These are phyloP conservation scores for Dothideomycetidae sp. DNA, from an alignment of 2,329 filamentous ascomycete genomes.

Conservation along the genomic window DNA sequence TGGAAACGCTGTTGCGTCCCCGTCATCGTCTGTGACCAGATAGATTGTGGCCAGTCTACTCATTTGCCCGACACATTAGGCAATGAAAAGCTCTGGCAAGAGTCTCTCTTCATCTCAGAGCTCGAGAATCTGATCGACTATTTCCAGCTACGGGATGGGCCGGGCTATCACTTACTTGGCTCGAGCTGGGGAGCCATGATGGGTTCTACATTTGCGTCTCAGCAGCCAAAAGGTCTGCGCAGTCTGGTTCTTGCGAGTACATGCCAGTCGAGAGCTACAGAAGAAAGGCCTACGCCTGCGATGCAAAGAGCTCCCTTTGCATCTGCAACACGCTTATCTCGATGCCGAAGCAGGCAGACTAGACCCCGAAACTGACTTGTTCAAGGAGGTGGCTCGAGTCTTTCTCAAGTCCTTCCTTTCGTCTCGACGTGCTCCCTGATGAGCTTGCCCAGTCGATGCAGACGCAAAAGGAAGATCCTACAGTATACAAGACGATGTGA, in stretches of 20 bases:
- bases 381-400: neutral
- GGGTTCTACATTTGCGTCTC: slow-evolving; percentile 28
- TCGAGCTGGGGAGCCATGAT: slow-evolving; percentile 43
- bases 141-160: slow-evolving; percentile 27
- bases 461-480: too few relatives aligned
- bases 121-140: slow-evolving; percentile 34
- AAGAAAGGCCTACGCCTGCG: neutral
- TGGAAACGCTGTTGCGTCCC: slow-evolving; percentile 25
- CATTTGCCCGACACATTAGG: slow-evolving; percentile 33
- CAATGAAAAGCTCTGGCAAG: slow-evolving; percentile 34
- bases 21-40: slow-evolving; percentile 41
- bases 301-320: neutral
- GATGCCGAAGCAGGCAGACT: neutral
- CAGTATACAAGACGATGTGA: too few relatives aligned
- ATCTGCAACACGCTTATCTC: neutral
- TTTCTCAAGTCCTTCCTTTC: neutral
- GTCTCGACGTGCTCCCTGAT: too few relatives aligned
- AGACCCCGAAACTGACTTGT: neutral
- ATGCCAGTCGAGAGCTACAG: neutral
- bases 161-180: slow-evolving; percentile 31
- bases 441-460: too few relatives aligned
- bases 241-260: slow-evolving; percentile 23
- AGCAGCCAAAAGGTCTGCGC: slow-evolving; percentile 23
- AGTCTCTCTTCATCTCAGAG: slow-evolving; percentile 34
- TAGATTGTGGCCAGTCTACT: slow-evolving; percentile 37